A percentile compares a stretch with the other conserved stretches of the same genome.
Evolutionary conservation across 2,329 filamentous ascomycete species (phyloP).

Genomic region (Fusarium sp.): DNA sequence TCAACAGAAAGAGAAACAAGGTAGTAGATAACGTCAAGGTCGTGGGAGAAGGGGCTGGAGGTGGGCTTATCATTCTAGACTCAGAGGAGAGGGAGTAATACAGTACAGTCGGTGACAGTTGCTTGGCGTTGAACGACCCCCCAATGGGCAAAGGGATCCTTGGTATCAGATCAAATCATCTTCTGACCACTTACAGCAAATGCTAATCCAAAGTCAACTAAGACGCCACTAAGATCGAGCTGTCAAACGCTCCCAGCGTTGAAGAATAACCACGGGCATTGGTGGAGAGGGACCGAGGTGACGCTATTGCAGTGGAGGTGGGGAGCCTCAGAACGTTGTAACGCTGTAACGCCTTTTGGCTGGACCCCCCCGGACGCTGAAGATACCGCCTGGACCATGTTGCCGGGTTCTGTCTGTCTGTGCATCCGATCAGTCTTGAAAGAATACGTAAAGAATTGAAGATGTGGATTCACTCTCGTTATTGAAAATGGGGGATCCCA

Average conservation of each 20-base stretch:
- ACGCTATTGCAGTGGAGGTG: conserved; percentile 26
- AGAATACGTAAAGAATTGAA: not conserved
- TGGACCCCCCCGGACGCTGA: conserved; percentile 21
- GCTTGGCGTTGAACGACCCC: conserved; percentile 30
- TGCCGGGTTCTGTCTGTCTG: conserved; percentile 13
- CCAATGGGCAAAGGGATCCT: conserved; percentile 1
- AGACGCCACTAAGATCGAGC: conserved; percentile 28
- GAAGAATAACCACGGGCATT: conserved; percentile 14
- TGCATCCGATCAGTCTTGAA: not conserved
- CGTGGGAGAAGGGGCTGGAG: conserved; percentile 33
- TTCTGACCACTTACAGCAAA: not conserved
- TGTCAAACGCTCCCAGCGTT: conserved; percentile 34
- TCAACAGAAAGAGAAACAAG: conserved; percentile 7
- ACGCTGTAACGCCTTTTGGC: conserved; percentile 19
- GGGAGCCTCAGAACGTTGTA: not conserved
- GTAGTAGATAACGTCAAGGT: conserved; percentile 14
- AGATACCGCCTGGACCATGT: conserved; percentile 18
- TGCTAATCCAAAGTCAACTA: conserved; percentile 2
- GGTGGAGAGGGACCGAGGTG: conserved; percentile 18
- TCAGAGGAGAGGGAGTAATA: not conserved
- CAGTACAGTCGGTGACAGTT: conserved; percentile 23
- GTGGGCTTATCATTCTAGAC: conserved; percentile 39
- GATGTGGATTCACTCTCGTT: not conserved
- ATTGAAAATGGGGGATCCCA: not conserved
- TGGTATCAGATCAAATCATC: conserved; percentile 3